Conservation (phyloP, 768 basidiomycete species). For the Amylocystis lapponica region DNA sequence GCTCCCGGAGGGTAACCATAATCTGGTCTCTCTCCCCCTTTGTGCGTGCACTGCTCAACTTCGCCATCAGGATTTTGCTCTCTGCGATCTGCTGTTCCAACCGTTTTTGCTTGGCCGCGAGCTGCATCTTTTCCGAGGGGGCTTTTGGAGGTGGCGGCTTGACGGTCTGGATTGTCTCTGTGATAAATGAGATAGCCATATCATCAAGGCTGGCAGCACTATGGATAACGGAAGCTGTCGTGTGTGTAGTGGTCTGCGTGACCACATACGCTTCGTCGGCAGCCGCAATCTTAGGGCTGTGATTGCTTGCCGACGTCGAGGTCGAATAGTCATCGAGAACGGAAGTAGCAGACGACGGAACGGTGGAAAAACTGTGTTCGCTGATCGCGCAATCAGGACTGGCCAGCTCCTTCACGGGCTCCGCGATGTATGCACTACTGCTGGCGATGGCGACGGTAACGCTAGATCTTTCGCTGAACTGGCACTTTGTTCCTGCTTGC, state of each 20-base stretch:
- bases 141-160: conserved; percentile 18
- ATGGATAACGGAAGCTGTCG: background rate
- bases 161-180: conserved; percentile 46
- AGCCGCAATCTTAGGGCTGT: too few relatives aligned
- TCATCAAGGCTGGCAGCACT: conserved; percentile 34
- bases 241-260: background rate
- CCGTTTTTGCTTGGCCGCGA: conserved; percentile 43
- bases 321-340: too few relatives aligned
- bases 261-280: background rate
- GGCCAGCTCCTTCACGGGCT: background rate
- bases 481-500: background rate
- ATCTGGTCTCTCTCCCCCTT: conserved; percentile 49
- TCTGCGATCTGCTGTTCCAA: conserved; percentile 49
- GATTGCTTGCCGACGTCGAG: too few relatives aligned
- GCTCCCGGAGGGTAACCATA: conserved; percentile 41
- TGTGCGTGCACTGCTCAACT: conserved; percentile 37
- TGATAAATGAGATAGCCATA: conserved; percentile 52
- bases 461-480: background rate
- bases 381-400: too few relatives aligned
- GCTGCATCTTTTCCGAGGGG: conserved; percentile 9
- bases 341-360: too few relatives aligned
- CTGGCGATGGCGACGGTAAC: background rate
- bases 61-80: conserved; percentile 45
- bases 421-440: background rate
- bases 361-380: too few relatives aligned